Conservation (phyloP, 2,329 filamentous ascomycete genomes). For the Diaporthe longicolla region DNA sequence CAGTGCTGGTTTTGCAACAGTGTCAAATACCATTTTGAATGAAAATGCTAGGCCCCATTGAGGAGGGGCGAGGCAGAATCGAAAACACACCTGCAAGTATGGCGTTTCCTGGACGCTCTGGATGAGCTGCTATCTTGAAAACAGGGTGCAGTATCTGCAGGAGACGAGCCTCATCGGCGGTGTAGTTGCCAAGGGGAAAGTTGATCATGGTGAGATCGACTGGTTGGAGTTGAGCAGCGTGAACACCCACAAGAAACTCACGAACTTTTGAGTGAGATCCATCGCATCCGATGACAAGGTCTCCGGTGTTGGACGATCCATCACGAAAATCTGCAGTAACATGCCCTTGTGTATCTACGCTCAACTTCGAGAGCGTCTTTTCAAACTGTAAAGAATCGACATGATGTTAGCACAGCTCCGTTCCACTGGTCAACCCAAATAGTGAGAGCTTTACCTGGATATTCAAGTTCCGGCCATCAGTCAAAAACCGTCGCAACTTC, state of each 20-base stretch:
- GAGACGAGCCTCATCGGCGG: constrained; percentile 11
- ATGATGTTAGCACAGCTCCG: background rate
- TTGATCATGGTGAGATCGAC: constrained; percentile 12
- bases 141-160: constrained; percentile 6
- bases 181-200: background rate
- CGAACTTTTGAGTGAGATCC: constrained; percentile 9
- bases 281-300: constrained; percentile 10
- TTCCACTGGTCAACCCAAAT: fast-evolving
- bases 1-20: background rate
- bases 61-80: too few species aligned
- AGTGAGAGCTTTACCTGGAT: background rate
- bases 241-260: background rate
- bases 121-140: constrained; percentile 20
- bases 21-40: too few species aligned
- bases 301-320: background rate
- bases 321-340: background rate
- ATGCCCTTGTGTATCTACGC: background rate
- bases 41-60: too few species aligned
- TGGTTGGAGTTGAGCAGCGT: constrained; percentile 7
- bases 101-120: constrained; percentile 4
- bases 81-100: constrained; percentile 9
- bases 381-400: background rate
- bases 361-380: background rate
- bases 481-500: constrained; percentile 14
- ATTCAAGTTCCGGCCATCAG: background rate